Percentiles rank a stretch among this genome's conserved stretches.
Conservation (phyloP, 2,329 filamentous ascomycete genomes). For the Fusarium austroafricanum region DNA sequence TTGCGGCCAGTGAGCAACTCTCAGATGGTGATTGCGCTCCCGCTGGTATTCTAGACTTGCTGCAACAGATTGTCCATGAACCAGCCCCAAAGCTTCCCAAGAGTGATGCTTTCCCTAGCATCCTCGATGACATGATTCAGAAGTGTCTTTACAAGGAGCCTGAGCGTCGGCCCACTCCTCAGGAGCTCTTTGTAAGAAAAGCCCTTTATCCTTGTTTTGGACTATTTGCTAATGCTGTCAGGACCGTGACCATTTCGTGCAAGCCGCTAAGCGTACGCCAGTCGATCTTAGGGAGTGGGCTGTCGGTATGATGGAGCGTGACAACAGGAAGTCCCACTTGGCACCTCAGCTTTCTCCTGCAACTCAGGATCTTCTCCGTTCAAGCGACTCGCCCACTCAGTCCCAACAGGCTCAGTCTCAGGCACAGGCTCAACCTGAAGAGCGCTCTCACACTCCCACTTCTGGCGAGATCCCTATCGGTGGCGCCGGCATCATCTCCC, state of each 20-base stretch:
- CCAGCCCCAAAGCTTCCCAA: slow-evolving; percentile 93
- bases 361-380: slow-evolving; percentile 79
- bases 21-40: slow-evolving; percentile 83
- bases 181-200: slow-evolving; percentile 84
- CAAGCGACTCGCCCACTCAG: slow-evolving; percentile 68
- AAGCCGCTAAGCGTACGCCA: slow-evolving; percentile 95
- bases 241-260: slow-evolving; percentile 94
- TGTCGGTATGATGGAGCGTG: slow-evolving; percentile 89
- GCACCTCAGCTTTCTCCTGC: slow-evolving; percentile 83
- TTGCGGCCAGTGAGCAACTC: slow-evolving; percentile 77
- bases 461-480: slow-evolving; percentile 79
- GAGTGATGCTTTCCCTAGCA: slow-evolving; percentile 95
- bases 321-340: slow-evolving; percentile 95
- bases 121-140: slow-evolving; percentile 96
- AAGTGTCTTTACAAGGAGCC: slow-evolving; percentile 94
- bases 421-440: slow-evolving; percentile 53
- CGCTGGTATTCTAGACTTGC: slow-evolving; percentile 92
- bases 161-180: slow-evolving; percentile 88
- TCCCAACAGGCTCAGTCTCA: slow-evolving; percentile 56
- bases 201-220: slow-evolving; percentile 17
- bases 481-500: slow-evolving; percentile 65
- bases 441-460: slow-evolving; percentile 70
- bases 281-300: slow-evolving; percentile 96
- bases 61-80: slow-evolving; percentile 98
- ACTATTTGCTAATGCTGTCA: slow-evolving; percentile 52